Conservation (phyloP, 306 rosid species). For the Comarum palustre region DNA sequence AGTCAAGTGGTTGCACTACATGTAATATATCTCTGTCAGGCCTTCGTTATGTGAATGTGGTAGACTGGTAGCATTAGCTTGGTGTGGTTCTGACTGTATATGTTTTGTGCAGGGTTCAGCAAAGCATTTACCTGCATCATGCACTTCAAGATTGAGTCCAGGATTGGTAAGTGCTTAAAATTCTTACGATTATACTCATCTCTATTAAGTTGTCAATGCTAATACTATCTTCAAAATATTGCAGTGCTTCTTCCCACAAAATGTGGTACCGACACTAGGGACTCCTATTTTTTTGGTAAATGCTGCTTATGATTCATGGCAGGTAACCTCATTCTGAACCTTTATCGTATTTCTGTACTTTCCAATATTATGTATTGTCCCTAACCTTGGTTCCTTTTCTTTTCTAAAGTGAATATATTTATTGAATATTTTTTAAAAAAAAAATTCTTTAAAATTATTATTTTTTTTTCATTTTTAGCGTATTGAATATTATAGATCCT, state of each 20-base stretch:
- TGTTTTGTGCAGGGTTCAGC: slow-evolving; percentile 55
- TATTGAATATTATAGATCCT: too few species aligned
- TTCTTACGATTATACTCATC: neutral
- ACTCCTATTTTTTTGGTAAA: slow-evolving; percentile 80
- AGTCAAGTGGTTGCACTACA: slow-evolving; percentile 68
- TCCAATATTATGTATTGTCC: neutral
- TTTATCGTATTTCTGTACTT: neutral
- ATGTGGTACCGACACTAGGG: slow-evolving; percentile 47
- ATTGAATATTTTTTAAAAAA: too few species aligned
- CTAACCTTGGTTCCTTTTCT: neutral
- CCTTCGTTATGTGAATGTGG: neutral
- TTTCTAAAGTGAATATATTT: too few species aligned
- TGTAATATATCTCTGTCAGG: slow-evolving; percentile 37
- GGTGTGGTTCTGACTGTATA: slow-evolving; percentile 9
- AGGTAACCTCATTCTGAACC: slow-evolving; percentile 41
- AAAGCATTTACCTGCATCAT: slow-evolving; percentile 69
- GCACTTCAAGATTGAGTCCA: slow-evolving; percentile 25
- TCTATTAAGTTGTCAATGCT: neutral
- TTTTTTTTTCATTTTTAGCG: too few species aligned
- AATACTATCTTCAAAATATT: neutral
- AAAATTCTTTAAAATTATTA: too few species aligned
- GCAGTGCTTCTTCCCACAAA: slow-evolving; percentile 94
- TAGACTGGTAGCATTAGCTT: neutral
- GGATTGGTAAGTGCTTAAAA: neutral
- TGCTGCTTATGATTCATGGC: slow-evolving; percentile 98